Percentiles rank a stretch among this genome's conserved stretches.
Conservation (phyloP, 2,329 filamentous ascomycete species). For the Fusarium ramigenum region DNA sequence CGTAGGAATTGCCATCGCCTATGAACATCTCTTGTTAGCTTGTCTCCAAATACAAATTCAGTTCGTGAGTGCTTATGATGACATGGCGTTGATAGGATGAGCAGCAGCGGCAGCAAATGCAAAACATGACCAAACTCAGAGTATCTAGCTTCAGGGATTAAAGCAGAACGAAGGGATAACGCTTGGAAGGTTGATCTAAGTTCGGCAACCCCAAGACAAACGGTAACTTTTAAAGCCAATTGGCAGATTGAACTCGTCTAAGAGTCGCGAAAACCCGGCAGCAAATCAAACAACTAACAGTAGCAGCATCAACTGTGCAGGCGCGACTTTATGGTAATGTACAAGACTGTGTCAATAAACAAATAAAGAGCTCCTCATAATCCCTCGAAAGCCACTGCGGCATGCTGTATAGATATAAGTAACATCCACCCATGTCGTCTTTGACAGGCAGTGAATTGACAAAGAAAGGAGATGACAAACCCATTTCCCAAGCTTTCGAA, state of each 20-base stretch:
- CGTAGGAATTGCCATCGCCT: slow-evolving; percentile 71
- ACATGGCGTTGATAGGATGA: background rate
- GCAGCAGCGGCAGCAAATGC: slow-evolving; percentile 14
- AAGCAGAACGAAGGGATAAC: slow-evolving; percentile 33
- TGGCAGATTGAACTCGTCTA: slow-evolving; percentile 51
- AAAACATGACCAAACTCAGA: slow-evolving; percentile 25
- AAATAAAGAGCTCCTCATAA: slow-evolving; percentile 50
- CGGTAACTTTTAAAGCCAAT: slow-evolving; percentile 46
- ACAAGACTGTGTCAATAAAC: slow-evolving; percentile 58
- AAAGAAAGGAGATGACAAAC: slow-evolving; percentile 43
- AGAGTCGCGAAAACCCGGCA: slow-evolving; percentile 47
- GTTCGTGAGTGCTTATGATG: slow-evolving; percentile 21
- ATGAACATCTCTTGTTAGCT: slow-evolving; percentile 47
- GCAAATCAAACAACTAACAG: slow-evolving; percentile 48
- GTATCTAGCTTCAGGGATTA: slow-evolving; percentile 20
- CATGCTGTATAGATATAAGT: slow-evolving; percentile 44
- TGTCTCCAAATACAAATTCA: slow-evolving; percentile 21
- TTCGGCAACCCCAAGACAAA: slow-evolving; percentile 39
- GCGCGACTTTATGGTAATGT: slow-evolving; percentile 63
- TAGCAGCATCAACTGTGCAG: slow-evolving; percentile 53
- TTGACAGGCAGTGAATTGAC: slow-evolving; percentile 29
- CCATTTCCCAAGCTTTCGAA: slow-evolving; percentile 36
- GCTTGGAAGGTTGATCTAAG: slow-evolving; percentile 16
- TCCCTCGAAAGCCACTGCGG: slow-evolving; percentile 48
- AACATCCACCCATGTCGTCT: slow-evolving; percentile 42